phyloP scores from a whole-genome alignment of 208 protist species.

The Acanthamoeba culbertsoni region DNA sequence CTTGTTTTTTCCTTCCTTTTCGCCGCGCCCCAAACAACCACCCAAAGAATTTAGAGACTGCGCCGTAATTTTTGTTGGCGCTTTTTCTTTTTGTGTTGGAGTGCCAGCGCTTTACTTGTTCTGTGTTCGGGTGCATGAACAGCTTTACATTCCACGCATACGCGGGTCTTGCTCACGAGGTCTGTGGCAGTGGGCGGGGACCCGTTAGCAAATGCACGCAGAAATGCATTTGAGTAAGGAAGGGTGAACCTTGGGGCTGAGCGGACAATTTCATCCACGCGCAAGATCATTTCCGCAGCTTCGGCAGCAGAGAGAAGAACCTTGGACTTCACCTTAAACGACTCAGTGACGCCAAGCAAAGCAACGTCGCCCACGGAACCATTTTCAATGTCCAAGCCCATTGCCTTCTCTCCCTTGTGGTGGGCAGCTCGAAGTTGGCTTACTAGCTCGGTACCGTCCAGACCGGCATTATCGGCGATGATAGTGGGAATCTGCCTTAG shows the following conservation, averaged over 20 bases:
- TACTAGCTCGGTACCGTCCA: conserved; percentile 90
- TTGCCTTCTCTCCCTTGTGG: conserved; percentile 70
- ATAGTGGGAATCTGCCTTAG: conserved; percentile 95
- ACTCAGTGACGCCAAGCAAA: conserved; percentile 95
- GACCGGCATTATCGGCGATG: conserved; percentile 97
- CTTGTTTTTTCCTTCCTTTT: too few relatives aligned
- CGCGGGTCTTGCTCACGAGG: background rate
- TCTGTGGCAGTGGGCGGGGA: background rate
- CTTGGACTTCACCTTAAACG: conserved; percentile 95
- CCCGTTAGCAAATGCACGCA: background rate
- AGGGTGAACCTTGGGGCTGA: conserved; percentile 58
- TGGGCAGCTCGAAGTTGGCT: conserved; percentile 92
- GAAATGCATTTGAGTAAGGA: background rate
- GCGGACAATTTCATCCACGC: conserved; percentile 97
- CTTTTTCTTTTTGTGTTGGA: background rate
- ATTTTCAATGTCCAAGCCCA: conserved; percentile 91
- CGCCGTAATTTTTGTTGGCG: too few relatives aligned
- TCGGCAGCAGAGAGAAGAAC: conserved; percentile 96
- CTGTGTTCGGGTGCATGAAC: background rate
- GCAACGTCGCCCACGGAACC: conserved; percentile 94
- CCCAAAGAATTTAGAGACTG: too few relatives aligned
- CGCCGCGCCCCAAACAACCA: too few relatives aligned
- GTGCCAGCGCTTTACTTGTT: background rate
- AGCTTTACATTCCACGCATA: background rate
- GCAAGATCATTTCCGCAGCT: conserved; percentile 99